Conservation (phyloP, 2,329 filamentous ascomycete species). For the Ceratocystis variospora region DNA sequence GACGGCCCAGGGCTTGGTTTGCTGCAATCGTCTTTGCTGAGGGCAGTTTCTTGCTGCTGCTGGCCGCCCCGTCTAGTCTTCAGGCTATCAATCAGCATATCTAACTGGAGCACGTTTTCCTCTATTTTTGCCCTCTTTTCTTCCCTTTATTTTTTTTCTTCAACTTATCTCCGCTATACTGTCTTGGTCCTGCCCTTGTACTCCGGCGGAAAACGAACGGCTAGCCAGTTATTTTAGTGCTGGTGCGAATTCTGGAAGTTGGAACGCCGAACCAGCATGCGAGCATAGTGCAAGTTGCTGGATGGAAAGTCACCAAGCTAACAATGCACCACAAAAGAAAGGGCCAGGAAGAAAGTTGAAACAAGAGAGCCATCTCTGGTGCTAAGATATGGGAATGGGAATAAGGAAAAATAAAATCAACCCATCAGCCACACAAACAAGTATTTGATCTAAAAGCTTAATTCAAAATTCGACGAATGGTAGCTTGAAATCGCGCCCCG, state of each 20-base stretch:
- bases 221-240: slow-evolving; percentile 6
- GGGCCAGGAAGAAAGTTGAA: not conserved
- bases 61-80: not conserved
- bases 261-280: not conserved
- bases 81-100: not conserved
- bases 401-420: not conserved
- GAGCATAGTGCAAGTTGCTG: not conserved
- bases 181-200: not conserved
- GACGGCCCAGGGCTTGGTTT: not conserved
- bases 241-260: not conserved
- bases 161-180: not conserved
- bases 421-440: not conserved
- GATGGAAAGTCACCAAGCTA: not conserved
- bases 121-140: not conserved
- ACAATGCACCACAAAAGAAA: not conserved
- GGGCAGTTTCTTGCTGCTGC: not conserved
- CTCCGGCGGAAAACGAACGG: slow-evolving; percentile 4
- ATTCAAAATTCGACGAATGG: slow-evolving; percentile 3
- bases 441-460: not conserved
- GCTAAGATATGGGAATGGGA: not conserved
- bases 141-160: slow-evolving; percentile 1
- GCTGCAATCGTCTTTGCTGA: not conserved
- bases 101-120: not conserved
- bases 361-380: not conserved
- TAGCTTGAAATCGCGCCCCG: not conserved